Evolutionary conservation across 2,329 filamentous ascomycete species (phyloP), one percentile per base, ranked within the genome.

Genomic region (Colletotrichum tanaceti): DNA sequence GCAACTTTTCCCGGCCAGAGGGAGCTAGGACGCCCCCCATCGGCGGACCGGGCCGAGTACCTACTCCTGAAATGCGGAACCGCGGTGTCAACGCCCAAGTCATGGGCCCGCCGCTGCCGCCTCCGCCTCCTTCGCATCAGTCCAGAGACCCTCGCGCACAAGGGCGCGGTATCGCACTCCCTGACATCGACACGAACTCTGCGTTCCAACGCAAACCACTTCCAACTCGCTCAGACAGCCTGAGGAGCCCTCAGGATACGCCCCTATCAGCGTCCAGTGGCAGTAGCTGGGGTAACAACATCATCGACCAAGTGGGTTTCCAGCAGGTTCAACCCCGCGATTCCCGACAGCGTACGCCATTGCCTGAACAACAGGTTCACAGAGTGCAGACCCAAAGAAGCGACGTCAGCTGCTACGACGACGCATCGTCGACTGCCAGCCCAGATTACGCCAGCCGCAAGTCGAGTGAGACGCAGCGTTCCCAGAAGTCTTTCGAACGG

Each of bases 391-490:
- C 66, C 10, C 79, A 80, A 38, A 75, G 78, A 59, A 82, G 80
- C 1, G 75, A 77, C 57, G 86, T 83, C 72, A 86, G 80, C 70
- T 74, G 83, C 49, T 85, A 87, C 68, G 90, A 92, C 67, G 90
- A 92, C 70, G 84, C 86, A 41, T 89, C 88, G 54, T 90, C 90
- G 9, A 87, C 87, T 5, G 83, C 84, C 14, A 91, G 90, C 32
- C 92, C 92, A 0, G 92, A 95, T 76, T 95, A 95, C 79, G 91
- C 92, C 7, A 96, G 92, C 78, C 84, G 82, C 38, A 84, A 81
- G 49, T 89, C 87, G 53, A 82, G 81, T 54, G 84, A 83, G 47
- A 82, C 83, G 2, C 59, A 65, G 39, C 55, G 58, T 22, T 68
- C 66, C 38, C 79, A 82, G 71, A 78, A 84, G 68, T 86, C 86